These are phyloP conservation scores for Teratosphaeria viscida DNA, from an alignment of 2,329 filamentous ascomycete species.

Conservation along the genomic window DNA sequence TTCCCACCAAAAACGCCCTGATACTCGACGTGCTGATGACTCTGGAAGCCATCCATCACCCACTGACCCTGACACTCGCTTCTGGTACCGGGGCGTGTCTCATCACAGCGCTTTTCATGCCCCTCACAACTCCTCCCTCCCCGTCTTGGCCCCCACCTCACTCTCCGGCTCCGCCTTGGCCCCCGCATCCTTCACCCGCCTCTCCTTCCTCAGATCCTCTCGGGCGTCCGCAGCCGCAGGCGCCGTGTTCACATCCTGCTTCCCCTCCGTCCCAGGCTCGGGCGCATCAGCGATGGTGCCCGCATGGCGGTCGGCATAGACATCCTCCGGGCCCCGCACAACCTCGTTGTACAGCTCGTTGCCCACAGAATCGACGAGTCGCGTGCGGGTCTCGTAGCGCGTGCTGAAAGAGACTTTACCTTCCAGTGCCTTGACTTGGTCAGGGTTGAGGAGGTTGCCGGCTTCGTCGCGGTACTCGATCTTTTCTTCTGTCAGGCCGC, in stretches of 20 bases:
- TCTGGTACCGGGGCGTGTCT: not conserved
- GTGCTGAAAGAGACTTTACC: constrained; percentile 95
- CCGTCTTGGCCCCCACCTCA: constrained; percentile 10
- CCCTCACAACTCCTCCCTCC: constrained; percentile 16
- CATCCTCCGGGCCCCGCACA: constrained; percentile 23
- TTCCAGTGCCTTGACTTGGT: constrained; percentile 72
- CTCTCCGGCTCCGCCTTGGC: constrained; percentile 17
- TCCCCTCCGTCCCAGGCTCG: constrained; percentile 44
- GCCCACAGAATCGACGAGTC: constrained; percentile 67
- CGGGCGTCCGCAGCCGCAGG: constrained; percentile 31
- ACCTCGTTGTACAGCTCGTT: constrained; percentile 56
- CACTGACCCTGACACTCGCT: not conserved
- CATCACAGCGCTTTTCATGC: not conserved
- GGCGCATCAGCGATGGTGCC: constrained; percentile 45
- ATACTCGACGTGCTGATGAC: too few relatives aligned
- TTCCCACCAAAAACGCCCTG: too few relatives aligned
- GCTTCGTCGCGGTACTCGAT: constrained; percentile 92
- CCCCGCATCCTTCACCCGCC: constrained; percentile 26
- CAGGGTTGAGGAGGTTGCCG: constrained; percentile 75
- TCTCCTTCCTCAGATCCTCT: constrained; percentile 36
- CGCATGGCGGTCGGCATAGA: constrained; percentile 25
- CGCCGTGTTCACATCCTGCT: constrained; percentile 28
- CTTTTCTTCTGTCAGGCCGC: constrained; percentile 56
- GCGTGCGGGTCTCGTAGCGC: constrained; percentile 87
- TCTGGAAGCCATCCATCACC: too few relatives aligned